phyloP scores from a whole-genome alignment of 768 basidiomycete species.

The Candolleomyces efflorescens region DNA sequence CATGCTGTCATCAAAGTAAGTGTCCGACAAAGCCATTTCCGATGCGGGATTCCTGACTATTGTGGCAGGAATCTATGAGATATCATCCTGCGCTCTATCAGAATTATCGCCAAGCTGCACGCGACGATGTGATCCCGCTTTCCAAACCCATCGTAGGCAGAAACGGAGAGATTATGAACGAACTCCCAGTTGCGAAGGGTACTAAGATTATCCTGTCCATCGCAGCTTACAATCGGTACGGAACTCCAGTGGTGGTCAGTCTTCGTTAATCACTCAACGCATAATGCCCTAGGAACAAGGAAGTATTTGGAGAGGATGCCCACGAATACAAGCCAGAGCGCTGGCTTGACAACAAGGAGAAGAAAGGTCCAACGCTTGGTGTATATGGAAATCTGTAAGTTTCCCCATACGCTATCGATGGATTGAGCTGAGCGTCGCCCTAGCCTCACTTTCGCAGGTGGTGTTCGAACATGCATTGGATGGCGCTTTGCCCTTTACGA shows the following conservation, averaged over 20 bases:
- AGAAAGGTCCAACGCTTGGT: conserved; percentile 39
- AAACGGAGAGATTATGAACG: conserved; percentile 39
- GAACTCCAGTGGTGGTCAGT: not conserved
- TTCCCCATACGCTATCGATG: not conserved
- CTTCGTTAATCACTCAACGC: not conserved
- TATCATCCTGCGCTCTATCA: conserved; percentile 36
- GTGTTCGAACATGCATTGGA: conserved; percentile 44
- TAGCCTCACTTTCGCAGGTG: conserved; percentile 46
- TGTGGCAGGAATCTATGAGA: conserved; percentile 41
- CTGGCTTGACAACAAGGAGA: conserved; percentile 39
- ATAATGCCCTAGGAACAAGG: conserved; percentile 29
- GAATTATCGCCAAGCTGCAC: conserved; percentile 33
- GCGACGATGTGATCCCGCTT: conserved; percentile 58
- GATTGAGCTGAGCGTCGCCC: not conserved
- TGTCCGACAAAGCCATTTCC: not conserved
- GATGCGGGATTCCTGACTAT: not conserved
- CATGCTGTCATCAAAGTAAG: conserved; percentile 42
- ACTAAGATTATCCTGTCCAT: conserved; percentile 46
- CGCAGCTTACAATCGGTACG: conserved; percentile 49
- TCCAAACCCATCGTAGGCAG: conserved; percentile 43
- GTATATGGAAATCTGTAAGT: conserved; percentile 46
- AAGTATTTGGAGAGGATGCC: conserved; percentile 45
- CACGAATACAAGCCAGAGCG: conserved; percentile 44
- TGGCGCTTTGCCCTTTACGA: conserved; percentile 54
- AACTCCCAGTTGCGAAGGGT: conserved; percentile 49